phyloP scores from a whole-genome alignment of 1,139 yeast species.

The Taiozyma sp. region DNA sequence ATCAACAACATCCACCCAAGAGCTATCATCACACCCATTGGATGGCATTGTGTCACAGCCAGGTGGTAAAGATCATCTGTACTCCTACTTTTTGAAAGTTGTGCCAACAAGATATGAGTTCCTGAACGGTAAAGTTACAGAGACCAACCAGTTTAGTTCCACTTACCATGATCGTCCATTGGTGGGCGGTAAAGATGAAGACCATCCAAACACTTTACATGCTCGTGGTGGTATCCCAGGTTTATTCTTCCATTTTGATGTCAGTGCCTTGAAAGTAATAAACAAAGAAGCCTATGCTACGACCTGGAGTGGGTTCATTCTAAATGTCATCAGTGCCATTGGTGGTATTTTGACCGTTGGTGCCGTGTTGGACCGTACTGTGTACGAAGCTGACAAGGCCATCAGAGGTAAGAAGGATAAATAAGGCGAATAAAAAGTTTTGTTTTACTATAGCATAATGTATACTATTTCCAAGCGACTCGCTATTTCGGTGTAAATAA shows the following conservation, averaged over 20 bases:
- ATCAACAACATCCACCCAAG: constrained; percentile 12
- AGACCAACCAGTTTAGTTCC: constrained; percentile 90
- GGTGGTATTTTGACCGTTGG: constrained; percentile 96
- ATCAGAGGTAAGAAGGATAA: constrained; percentile 64
- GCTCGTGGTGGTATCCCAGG: constrained; percentile 90
- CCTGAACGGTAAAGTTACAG: constrained; percentile 47
- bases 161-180: constrained; percentile 86
- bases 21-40: constrained; percentile 61
- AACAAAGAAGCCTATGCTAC: constrained; percentile 74
- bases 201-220: constrained; percentile 84
- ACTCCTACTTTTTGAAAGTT: constrained; percentile 78
- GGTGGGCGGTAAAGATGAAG: constrained; percentile 81
- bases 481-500: too few species aligned
- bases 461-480: too few species aligned
- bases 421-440: constrained; percentile 8
- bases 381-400: constrained; percentile 84
- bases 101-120: constrained; percentile 85
- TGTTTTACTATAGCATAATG: not conserved
- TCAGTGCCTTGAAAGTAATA: constrained; percentile 88
- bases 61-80: constrained; percentile 56
- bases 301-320: constrained; percentile 79
- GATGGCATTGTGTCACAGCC: constrained; percentile 45
- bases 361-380: constrained; percentile 78
- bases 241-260: constrained; percentile 79
- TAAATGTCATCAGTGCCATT: constrained; percentile 81